Conservation (phyloP, 225 moss, liverwort and hornwort genomes). For the Rhytidiadelphus loreus region DNA sequence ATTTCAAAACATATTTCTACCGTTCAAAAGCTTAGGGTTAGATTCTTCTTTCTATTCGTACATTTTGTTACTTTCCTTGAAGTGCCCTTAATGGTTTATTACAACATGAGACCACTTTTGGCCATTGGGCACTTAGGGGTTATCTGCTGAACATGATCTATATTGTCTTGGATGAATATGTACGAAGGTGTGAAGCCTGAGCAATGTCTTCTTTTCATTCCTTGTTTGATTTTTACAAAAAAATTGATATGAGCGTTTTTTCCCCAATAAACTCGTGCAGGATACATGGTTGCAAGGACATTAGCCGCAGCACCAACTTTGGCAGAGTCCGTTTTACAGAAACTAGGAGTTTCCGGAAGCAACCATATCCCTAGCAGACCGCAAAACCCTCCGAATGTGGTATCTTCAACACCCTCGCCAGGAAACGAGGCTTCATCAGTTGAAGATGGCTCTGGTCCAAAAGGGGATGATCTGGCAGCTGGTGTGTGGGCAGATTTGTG, state of each 20-base stretch:
- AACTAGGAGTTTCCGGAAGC: constrained; percentile 50
- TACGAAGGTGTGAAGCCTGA: neutral
- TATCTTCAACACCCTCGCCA: neutral
- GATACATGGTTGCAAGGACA: constrained; percentile 59
- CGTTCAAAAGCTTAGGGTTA: neutral
- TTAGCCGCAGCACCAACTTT: constrained; percentile 41
- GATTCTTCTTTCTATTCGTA: neutral
- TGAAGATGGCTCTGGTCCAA: neutral
- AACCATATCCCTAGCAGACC: constrained; percentile 9
- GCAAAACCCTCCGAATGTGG: neutral
- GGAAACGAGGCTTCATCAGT: neutral
- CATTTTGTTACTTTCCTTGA: neutral
- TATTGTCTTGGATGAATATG: neutral
- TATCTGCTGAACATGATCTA: neutral
- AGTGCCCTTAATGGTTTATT: neutral
- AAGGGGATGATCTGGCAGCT: constrained; percentile 67
- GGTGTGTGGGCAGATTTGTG: constrained; percentile 96
- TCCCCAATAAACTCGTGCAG: neutral
- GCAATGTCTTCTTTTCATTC: neutral
- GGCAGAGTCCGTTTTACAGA: constrained; percentile 52
- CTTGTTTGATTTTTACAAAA: neutral
- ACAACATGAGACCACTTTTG: neutral
- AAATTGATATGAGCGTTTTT: neutral
- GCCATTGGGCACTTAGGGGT: neutral
- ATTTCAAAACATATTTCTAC: neutral